Base-by-base conservation (phyloP, 495 filamentous ascomycete species). In the Lentithecium fluviatile region DNA sequence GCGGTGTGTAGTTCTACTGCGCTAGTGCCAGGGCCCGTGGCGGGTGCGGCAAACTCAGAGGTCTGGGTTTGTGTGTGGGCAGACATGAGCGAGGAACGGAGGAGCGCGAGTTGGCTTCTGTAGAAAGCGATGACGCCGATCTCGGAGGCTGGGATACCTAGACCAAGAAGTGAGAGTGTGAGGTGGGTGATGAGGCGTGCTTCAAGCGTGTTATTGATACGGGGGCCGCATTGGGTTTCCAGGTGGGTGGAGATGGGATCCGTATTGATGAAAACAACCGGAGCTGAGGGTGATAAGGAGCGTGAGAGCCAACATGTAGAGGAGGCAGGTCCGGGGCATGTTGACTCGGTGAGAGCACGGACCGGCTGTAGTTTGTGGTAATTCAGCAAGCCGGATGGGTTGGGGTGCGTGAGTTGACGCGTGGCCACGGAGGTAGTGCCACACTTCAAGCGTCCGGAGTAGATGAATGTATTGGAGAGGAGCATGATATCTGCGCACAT, bases 111-210 rank as follows among this genome's bases (percentile, higher is more conserved):
- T 71, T 98, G 94, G 29, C 89, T 92, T 62, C 93, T 89, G 76
- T 98, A 98, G 71, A 96, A 89, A n/a, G 94, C 95, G 71, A 98
- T 96, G 64, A 97, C 86, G n/a, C 94, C 94, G 48, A 98, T 93
- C 43, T 91, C 86, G 6, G 76, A 77, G 0, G 88, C 82, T 0
- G 87, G 78, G 15, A 96, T 81, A 26, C 94, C 94, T 7, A 81
- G 80, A 0, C 81, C 78, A 47, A 96, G 79, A 1, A 98, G 82
- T 0, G 84, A 76, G 64, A 89, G 83, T 32, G 96, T 90, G 25
- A 97, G 82, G 69, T 95, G 87, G 0, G 80, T 78, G 42, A 85
- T 84, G 34, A 97, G 78, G 5, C 78, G 80, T 0, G 86, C 88
- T 74, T 98, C 94, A 45, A 80, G 79, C 4, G 84, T 79, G 73